Evolutionary conservation across 192 early-diverging fungal species (phyloP).

Genomic region (Phycomyces blakesleeanus): DNA sequence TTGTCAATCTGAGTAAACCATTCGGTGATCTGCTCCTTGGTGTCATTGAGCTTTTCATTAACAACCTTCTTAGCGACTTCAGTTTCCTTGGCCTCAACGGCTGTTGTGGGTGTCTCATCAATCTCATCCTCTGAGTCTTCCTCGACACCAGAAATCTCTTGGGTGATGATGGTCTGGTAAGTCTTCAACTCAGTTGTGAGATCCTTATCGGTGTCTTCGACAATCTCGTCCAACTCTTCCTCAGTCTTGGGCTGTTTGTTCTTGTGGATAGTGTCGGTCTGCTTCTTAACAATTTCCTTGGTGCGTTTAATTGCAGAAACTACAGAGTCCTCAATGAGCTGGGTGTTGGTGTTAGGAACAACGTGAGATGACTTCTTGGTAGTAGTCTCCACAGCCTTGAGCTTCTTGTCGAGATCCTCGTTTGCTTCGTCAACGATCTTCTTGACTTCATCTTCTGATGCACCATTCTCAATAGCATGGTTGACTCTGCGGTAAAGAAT

Average conservation of each 20-base stretch:
- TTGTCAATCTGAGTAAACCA: conserved; percentile 5
- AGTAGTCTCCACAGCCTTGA: not conserved
- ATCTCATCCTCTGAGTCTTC: not conserved
- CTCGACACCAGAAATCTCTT: conserved; percentile 13
- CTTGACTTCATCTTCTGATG: conserved; percentile 20
- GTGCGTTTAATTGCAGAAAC: conserved; percentile 9
- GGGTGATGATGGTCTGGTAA: conserved; percentile 13
- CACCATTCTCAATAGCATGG: conserved; percentile 11
- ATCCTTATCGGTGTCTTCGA: conserved; percentile 2
- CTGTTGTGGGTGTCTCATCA: not conserved
- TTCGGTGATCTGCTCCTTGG: conserved; percentile 1
- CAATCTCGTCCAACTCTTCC: conserved; percentile 1
- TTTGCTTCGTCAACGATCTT: not conserved
- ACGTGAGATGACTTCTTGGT: conserved; percentile 5
- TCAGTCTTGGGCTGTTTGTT: not conserved
- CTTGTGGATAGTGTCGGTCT: conserved; percentile 1
- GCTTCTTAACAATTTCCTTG: not conserved
- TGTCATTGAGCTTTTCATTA: not conserved
- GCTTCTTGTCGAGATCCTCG: not conserved
- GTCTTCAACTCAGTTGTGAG: conserved; percentile 4
- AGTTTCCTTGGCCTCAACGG: not conserved
- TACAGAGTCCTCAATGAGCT: conserved; percentile 2
- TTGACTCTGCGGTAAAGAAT: conserved; percentile 4
- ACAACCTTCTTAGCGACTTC: not conserved
- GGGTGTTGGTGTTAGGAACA: not conserved